Base-by-base conservation (phyloP, 2,329 filamentous ascomycete species). In the Hymenoscyphus infarciens region DNA sequence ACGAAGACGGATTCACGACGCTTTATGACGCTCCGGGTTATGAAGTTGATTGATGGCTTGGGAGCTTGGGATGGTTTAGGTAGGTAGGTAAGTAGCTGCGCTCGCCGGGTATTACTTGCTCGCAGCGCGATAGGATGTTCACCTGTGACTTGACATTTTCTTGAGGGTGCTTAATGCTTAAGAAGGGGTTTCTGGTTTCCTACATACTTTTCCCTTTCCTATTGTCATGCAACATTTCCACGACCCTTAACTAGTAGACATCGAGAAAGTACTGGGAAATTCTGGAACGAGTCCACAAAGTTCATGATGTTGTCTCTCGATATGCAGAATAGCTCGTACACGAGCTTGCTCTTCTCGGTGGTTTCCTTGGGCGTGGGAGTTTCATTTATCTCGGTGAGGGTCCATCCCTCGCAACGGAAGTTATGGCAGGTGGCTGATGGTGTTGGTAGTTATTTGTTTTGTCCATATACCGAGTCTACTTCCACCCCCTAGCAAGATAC, bases 381-480 rank as follows among this genome's bases (percentile, higher is more conserved):
- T 15, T 55, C 25, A 16, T 33, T 55, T 22, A 16, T 55, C 22
- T 55, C 25, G 10, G 52, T 55, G n/a, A 27, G 52, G 31, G 22
- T 15, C 4, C 22, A 25, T 54, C 22, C 52, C 22, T 31, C 2
- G 16, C 39, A 45, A 45, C 5, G 2, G 7, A 49, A 22, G 10
- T 22, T 10, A 49, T 35, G n/a, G 15, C 2, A 49, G n/a, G 19
- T 49, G 25, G 8, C 42, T 49, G 42, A 49, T 49, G 19, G n/a
- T 22, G 6, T 22, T 8, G 3, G 16, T 10, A 62, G 61, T 33
- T 62, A 2, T 31, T 62, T 7, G 11, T 57, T 42, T 60, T 70
- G 3, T 89, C 75, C 84, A 60, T 67, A n/a, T 72, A 72, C 45
- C 66, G 69, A 31, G 29, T 70, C 2, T 64, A 54, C 31, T 64